Percentiles rank a stretch among this genome's conserved stretches.
Evolutionary conservation across 1,284 basidiomycete genomes (phyloP).

Genomic region (Phylloporus gajari): DNA sequence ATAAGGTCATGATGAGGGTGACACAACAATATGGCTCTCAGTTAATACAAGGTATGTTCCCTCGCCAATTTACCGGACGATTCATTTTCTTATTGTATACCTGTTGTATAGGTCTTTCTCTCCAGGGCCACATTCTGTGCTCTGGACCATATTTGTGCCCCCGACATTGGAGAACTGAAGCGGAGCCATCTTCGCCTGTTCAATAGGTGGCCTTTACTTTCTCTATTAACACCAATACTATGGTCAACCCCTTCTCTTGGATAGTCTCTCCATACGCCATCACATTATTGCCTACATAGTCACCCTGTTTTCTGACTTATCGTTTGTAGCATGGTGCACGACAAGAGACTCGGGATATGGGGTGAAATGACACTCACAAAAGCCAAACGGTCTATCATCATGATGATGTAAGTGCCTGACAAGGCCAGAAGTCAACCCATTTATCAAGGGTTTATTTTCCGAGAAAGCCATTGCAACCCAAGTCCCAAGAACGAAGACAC

Average conservation of each 20-base stretch:
- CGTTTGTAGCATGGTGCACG: slow-evolving; percentile 84
- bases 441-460: slow-evolving; percentile 91
- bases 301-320: background rate
- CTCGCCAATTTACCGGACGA: too few species aligned
- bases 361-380: slow-evolving; percentile 93
- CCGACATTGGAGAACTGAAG: too few species aligned
- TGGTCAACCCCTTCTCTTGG: slow-evolving; percentile 84
- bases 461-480: slow-evolving; percentile 89
- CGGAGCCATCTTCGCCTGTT: too few species aligned
- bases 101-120: too few species aligned
- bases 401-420: slow-evolving; percentile 99
- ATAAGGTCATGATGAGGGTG: too few species aligned
- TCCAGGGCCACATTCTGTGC: too few species aligned
- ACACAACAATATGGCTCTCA: too few species aligned
- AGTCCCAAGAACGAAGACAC: slow-evolving; percentile 89
- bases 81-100: too few species aligned
- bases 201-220: too few species aligned
- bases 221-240: too few species aligned
- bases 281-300: background rate
- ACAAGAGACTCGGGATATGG: slow-evolving; percentile 95
- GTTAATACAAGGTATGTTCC: too few species aligned
- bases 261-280: slow-evolving; percentile 86
- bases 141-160: too few species aligned
- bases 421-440: slow-evolving; percentile 95
- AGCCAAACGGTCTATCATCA: slow-evolving; percentile 92